Base-by-base conservation (phyloP, 768 basidiomycete genomes). In the Agrocybe pediades region DNA sequence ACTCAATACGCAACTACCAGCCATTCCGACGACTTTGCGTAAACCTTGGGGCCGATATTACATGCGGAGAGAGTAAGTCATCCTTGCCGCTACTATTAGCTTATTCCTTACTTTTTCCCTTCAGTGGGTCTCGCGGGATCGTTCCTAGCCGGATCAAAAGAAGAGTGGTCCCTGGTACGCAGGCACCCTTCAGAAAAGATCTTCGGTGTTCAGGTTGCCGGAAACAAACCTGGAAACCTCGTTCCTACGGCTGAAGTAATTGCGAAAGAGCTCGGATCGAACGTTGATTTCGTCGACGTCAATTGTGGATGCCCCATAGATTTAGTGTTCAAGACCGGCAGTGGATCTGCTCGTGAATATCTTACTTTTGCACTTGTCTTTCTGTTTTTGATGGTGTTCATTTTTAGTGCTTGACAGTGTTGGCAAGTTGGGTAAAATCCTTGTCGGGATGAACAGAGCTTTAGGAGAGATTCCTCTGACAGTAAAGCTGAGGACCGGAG, bases 291-390 rank as follows among this genome's bases (percentile, higher is more conserved):
- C 62, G 91, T 95, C 1, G 95, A 99, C 64, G 72, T 98, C 58
- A 99, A 99, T 64, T 92, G 92, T 69, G 95, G 95, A 6, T 98
- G 97, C 69, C 97, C 97, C 3, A 98, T 98, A 61, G 97, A 99
- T 69, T 75, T 98, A 40, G 92, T 99, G 1, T 97, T 95, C 73
- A 90, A 89, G 62, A 81, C 83, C 13, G 95, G 95, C 2, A 94
- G 92, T 51, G 95, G 95, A 0, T 90, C 89, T 53, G 95, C 95
- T 23, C 69, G 94, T 95, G 62, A 46, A 89, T 86, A 41, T 9
- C 8, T 46, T 43, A 19, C 47, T 49, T 21, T 41, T 23, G 9
- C 21, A 56, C 33, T 27, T 41, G 57, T 20, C 24, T 19, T 6
- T 44, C n/a, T 16, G 25, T 40, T 27, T 19, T 24, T 41, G 40